These are phyloP conservation scores for Tuber borchii DNA, from an alignment of 495 filamentous ascomycete genomes.

Conservation along the genomic window DNA sequence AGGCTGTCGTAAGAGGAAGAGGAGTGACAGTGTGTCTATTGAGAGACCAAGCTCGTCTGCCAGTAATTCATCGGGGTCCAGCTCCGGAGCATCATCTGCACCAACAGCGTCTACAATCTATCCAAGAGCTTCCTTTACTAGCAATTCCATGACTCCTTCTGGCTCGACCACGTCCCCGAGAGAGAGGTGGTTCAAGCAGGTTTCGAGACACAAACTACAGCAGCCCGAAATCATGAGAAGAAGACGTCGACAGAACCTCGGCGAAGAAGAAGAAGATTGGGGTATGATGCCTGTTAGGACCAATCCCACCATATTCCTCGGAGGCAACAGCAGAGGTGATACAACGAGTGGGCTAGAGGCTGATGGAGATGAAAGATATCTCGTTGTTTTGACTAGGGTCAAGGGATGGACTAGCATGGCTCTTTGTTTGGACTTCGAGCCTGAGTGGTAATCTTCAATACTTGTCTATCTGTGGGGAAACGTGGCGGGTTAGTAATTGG, in stretches of 20 bases:
- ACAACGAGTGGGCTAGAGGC: constrained; percentile 18
- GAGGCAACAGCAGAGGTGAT: constrained; percentile 15
- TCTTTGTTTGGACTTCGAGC: constrained; percentile 32
- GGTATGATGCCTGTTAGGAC: constrained; percentile 37
- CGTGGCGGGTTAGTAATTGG: constrained; percentile 3
- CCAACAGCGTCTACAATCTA: constrained; percentile 26
- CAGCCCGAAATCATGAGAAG: constrained; percentile 39
- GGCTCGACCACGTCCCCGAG: constrained; percentile 9
- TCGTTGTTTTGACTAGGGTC: constrained; percentile 32
- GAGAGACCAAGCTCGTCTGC: constrained; percentile 27
- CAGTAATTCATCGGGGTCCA: constrained; percentile 25
- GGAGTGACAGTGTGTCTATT: constrained; percentile 18
- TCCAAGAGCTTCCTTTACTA: not conserved
- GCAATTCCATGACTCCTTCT: constrained; percentile 1
- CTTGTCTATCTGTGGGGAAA: constrained; percentile 2
- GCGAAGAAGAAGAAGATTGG: constrained; percentile 38
- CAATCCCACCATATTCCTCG: constrained; percentile 31
- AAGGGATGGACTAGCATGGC: constrained; percentile 37
- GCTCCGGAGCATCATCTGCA: constrained; percentile 17
- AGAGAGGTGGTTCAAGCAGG: constrained; percentile 35
- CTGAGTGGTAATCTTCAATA: constrained; percentile 25
- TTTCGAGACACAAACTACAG: constrained; percentile 36
- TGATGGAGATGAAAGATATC: constrained; percentile 29
- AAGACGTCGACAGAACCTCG: constrained; percentile 32
- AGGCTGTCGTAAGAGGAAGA: constrained; percentile 19